Evolutionary conservation across 2,329 filamentous ascomycete genomes (phyloP), one percentile per base, ranked within the genome.

Genomic region (Lachnellula hyalina): DNA sequence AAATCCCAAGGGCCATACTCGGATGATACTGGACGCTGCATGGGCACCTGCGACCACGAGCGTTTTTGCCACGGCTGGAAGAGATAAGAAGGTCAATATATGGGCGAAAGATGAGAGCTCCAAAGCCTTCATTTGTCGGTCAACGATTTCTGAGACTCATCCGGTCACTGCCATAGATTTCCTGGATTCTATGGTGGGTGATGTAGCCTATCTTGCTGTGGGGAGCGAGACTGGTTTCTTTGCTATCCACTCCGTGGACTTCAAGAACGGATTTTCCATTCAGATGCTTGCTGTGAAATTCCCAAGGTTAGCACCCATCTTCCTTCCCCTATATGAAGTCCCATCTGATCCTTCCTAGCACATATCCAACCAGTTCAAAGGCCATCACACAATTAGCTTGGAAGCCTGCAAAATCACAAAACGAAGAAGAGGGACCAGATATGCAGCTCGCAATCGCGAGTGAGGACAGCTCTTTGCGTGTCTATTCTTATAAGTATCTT

Each of bases 21-120:
- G 94, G 56, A 97, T 99, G 91, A 92, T 99, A 46, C 77, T 97
- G 14, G 90, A 91, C 67, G 88, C 85, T 1, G 83, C 89, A 2
- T 99, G 94, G 93, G 85, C 87, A 1, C 86, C 67, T 6, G 61
- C 66, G 2, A 66, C 67, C 7, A 67, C 69, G 8, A 63, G 71
- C 5, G 70, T 79, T 28, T 99, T 99, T 71, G 87, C 88, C 12
- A 99, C 94, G 0, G 93, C 92, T 1, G 90, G 92, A 3, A 80
- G 94, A 64, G 94, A 99, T 71, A 97, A 95, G 74, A 80, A 79
- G 25, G 85, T 96, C 38, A 89, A 88, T 67, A 67, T 92, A 44
- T 93, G 89, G 89, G 53, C 35, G 45, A 63, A 41, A 17, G 62
- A 63, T 36, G 71, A 59, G 65, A 57, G 68, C 63, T 8, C 63